phyloP scores from a whole-genome alignment of 768 basidiomycete species.

The Collybia sp. region DNA sequence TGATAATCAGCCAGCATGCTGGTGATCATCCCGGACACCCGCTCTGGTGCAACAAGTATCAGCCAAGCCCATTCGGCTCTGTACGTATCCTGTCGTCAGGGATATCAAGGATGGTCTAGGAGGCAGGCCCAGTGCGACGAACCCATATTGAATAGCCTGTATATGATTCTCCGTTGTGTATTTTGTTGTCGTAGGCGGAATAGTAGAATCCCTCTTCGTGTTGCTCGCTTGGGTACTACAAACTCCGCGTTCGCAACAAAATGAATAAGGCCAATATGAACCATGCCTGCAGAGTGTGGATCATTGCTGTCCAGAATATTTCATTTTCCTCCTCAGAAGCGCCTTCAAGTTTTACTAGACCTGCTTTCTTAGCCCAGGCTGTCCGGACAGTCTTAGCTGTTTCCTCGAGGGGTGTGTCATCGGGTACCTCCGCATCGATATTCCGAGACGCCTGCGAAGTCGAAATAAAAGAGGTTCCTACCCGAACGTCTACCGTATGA shows the following conservation, averaged over 20 bases:
- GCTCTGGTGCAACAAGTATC: slow-evolving; percentile 71
- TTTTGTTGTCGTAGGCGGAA: slow-evolving; percentile 66
- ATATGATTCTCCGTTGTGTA: slow-evolving; percentile 62
- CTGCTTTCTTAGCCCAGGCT: slow-evolving; percentile 56
- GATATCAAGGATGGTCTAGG: neutral
- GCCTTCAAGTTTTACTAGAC: slow-evolving; percentile 43
- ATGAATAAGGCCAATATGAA: neutral
- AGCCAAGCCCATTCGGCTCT: slow-evolving; percentile 79
- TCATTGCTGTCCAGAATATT: slow-evolving; percentile 58
- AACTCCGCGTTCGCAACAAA: neutral
- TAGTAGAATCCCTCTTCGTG: slow-evolving; percentile 65
- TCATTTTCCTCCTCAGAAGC: slow-evolving; percentile 42
- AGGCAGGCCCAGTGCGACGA: slow-evolving; percentile 8
- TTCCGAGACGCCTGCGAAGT: slow-evolving; percentile 56
- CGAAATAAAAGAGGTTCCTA: slow-evolving; percentile 75
- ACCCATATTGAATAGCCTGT: slow-evolving; percentile 83
- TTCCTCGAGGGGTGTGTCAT: slow-evolving; percentile 42
- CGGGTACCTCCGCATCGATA: slow-evolving; percentile 42
- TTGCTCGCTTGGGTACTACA: slow-evolving; percentile 75
- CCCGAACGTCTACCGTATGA: slow-evolving; percentile 41
- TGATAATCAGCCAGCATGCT: slow-evolving; percentile 80
- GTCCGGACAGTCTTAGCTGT: slow-evolving; percentile 43
- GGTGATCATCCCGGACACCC: slow-evolving; percentile 68
- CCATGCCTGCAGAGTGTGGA: slow-evolving; percentile 54
- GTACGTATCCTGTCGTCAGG: slow-evolving; percentile 59